Conservation (phyloP, 225 moss, liverwort and hornwort genomes). For the Rhytidiadelphus loreus region DNA sequence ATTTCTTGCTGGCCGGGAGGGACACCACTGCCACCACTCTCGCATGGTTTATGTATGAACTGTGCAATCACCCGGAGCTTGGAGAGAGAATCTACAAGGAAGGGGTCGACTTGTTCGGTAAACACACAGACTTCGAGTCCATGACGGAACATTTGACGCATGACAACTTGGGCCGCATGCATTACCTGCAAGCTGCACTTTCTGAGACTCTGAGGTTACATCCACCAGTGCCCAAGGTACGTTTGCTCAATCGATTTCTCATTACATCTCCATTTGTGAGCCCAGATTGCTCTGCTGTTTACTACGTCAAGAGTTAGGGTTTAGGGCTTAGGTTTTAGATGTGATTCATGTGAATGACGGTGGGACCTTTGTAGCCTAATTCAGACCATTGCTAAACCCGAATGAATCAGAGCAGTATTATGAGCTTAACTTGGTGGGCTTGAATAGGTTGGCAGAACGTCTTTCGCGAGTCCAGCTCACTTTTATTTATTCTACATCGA, state of each 20-base stretch:
- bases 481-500: neutral
- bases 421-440: neutral
- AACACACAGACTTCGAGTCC: slow-evolving; percentile 14
- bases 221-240: slow-evolving; percentile 62
- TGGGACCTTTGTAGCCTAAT: neutral
- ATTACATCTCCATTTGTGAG: neutral
- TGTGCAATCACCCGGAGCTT: slow-evolving; percentile 45
- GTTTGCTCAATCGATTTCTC: neutral
- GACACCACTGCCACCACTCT: slow-evolving; percentile 78
- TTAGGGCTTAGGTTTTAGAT: neutral
- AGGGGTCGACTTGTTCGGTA: slow-evolving; percentile 25
- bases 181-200: slow-evolving; percentile 69
- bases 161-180: slow-evolving; percentile 46
- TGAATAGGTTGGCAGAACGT: slow-evolving; percentile 28
- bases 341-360: neutral
- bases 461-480: neutral
- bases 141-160: slow-evolving; percentile 48
- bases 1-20: slow-evolving; percentile 80
- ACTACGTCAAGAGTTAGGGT: neutral
- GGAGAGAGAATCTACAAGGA: slow-evolving; percentile 59
- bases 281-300: neutral
- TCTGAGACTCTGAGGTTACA: slow-evolving; percentile 60
- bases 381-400: neutral
- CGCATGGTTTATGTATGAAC: slow-evolving; percentile 59
- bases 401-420: neutral